These are phyloP conservation scores for Elaeis oleifera DNA, from an alignment of 202 grass and related monocot species.

Conservation along the genomic window DNA sequence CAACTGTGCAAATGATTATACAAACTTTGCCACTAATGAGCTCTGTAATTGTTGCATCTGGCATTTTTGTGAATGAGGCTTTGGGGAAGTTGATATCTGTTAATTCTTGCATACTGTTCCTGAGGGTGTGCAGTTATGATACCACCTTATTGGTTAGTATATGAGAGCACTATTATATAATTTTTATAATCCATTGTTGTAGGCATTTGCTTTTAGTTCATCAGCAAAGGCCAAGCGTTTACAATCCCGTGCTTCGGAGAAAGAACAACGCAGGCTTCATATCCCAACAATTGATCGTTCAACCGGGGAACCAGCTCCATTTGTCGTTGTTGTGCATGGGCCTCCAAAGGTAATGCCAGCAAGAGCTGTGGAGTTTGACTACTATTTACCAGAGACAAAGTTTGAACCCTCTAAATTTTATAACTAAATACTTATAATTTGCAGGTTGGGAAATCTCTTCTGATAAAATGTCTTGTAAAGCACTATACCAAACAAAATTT, in stretches of 20 bases:
- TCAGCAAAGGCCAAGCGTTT: constrained; percentile 74
- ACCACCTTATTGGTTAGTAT: neutral
- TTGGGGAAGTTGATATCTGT: too few relatives aligned
- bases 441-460: constrained; percentile 88
- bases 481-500: constrained; percentile 96
- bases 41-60: too few relatives aligned
- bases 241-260: constrained; percentile 64
- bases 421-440: neutral
- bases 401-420: too few relatives aligned
- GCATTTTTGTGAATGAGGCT: too few relatives aligned
- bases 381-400: neutral
- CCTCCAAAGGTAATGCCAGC: constrained; percentile 46
- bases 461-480: constrained; percentile 94
- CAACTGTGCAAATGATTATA: too few relatives aligned
- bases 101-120: too few relatives aligned
- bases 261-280: constrained; percentile 82
- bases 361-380: neutral
- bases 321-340: constrained; percentile 92
- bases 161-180: neutral
- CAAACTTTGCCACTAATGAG: too few relatives aligned
- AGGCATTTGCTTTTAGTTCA: constrained; percentile 95
- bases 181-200: constrained; percentile 18
- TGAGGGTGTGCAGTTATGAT: neutral
- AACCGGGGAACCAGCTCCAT: constrained; percentile 73
- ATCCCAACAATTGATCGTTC: constrained; percentile 74